phyloP scores from a whole-genome alignment of 352 stramenopile genomes.

The Saprolegnia parasitica region DNA sequence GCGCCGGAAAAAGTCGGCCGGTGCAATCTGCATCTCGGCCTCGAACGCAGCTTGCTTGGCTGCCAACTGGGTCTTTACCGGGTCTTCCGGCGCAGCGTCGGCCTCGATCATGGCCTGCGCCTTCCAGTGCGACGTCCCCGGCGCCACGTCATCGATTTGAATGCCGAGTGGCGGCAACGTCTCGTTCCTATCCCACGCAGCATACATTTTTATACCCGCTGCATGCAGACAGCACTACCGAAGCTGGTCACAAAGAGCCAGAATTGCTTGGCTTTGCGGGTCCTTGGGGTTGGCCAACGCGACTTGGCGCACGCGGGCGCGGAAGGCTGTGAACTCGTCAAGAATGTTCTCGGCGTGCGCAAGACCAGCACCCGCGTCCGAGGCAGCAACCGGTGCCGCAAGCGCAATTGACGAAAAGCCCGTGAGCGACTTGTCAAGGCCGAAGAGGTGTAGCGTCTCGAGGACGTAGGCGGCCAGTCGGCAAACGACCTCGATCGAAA shows the following conservation, averaged over 20 bases:
- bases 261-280: constrained; percentile 40
- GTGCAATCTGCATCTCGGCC: constrained; percentile 60
- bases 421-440: constrained; percentile 44
- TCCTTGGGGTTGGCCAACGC: constrained; percentile 47
- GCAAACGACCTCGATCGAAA: constrained; percentile 53
- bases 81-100: constrained; percentile 3
- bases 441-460: constrained; percentile 63
- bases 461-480: constrained; percentile 59
- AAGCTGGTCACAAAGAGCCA: constrained; percentile 57
- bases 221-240: no score
- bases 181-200: constrained; percentile 32
- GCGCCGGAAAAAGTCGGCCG: constrained; percentile 45
- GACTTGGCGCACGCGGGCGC: constrained; percentile 50
- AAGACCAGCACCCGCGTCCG: neutral
- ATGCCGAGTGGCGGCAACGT: constrained; percentile 52
- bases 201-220: neutral
- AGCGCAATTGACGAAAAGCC: constrained; percentile 49
- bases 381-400: neutral
- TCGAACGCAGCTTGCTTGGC: constrained; percentile 59
- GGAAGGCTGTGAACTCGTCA: constrained; percentile 53
- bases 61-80: constrained; percentile 23
- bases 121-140: constrained; percentile 41
- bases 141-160: constrained; percentile 62
- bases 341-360: constrained; percentile 39
- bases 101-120: constrained; percentile 14